Evolutionary conservation across 2,329 filamentous ascomycete species (phyloP).

Genomic region (Pseudogymnoascus sp.): DNA sequence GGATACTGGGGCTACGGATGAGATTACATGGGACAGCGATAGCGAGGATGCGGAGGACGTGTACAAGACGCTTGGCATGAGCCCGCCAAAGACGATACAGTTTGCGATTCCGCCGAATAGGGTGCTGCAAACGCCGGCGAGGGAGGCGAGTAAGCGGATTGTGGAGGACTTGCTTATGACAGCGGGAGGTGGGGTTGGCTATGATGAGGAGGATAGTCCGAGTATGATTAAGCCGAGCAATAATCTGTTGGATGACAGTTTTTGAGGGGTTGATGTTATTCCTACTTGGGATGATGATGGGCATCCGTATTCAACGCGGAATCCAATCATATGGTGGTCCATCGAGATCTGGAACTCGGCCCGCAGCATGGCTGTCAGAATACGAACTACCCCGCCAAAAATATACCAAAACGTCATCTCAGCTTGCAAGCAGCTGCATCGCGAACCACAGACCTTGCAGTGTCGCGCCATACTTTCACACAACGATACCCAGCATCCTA

Average conservation of each 20-base stretch:
- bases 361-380: too few species aligned
- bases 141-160: conserved; percentile 72
- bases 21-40: conserved; percentile 66
- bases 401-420: too few species aligned
- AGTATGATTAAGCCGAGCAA: conserved; percentile 51
- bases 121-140: conserved; percentile 74
- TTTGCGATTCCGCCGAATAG: conserved; percentile 72
- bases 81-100: conserved; percentile 88
- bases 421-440: too few species aligned
- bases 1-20: conserved; percentile 41
- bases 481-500: too few species aligned
- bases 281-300: too few species aligned
- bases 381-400: too few species aligned
- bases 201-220: conserved; percentile 50
- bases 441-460: too few species aligned
- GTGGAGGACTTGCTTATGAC: conserved; percentile 73
- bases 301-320: too few species aligned
- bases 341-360: too few species aligned
- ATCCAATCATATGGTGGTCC: too few species aligned
- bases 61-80: conserved; percentile 59
- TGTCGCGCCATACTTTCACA: too few species aligned
- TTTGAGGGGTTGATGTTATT: background rate
- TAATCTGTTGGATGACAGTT: background rate
- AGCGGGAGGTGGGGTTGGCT: conserved; percentile 61
- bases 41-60: conserved; percentile 49